Evolutionary conservation across 1,284 basidiomycete genomes (phyloP), one percentile per base, ranked within the genome.

Genomic region (Fereydounia khargensis): DNA sequence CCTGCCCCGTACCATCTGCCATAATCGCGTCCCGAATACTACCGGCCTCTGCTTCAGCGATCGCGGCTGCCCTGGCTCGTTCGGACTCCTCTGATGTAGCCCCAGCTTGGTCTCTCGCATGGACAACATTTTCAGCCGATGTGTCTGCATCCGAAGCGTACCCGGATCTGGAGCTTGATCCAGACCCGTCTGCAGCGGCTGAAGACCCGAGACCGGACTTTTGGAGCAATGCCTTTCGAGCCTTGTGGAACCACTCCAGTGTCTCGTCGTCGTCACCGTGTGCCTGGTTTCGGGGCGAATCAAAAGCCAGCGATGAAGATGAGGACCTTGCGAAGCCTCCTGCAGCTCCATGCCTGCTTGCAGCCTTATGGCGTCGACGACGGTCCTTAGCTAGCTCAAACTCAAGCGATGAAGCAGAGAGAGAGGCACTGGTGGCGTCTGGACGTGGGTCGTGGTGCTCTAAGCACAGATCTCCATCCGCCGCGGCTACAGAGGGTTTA

Each of bases 231-330:
- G 58, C 62, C 27, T 48, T 43, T 4, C 62, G 43, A 17, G 62
- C 58, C 25, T 55, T 57, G 47, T 65, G 62, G 42, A 65, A 61
- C 62, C 62, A 65, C 25, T 65, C 49, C 9, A 61, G 54, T 33
- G 58, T 61, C 51, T 61, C 50, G 23, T 44, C 58, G 13, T 42
- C 36, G 10, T 50, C 49, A 24, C 24, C 17, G 22, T 13, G 21
- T 20, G 11, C 38, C 14, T 9, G n/a, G 18, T 23, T n/a, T 18
- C 19, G 9, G 7, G 6, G 30, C 30, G 14, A 31, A n/a, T 31
- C 30, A 31, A 31, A 31, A 27, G 23, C 24, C 8, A 23, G 38
- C n/a, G n/a, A 30, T 16, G 9, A 18, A 18, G n/a, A 22, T 13
- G 18, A 20, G 14, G 30, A 31, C 14, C 30, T 11, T 16, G 30